Conservation (phyloP, 352 stramenopile species). For the Phytophthora pini region DNA sequence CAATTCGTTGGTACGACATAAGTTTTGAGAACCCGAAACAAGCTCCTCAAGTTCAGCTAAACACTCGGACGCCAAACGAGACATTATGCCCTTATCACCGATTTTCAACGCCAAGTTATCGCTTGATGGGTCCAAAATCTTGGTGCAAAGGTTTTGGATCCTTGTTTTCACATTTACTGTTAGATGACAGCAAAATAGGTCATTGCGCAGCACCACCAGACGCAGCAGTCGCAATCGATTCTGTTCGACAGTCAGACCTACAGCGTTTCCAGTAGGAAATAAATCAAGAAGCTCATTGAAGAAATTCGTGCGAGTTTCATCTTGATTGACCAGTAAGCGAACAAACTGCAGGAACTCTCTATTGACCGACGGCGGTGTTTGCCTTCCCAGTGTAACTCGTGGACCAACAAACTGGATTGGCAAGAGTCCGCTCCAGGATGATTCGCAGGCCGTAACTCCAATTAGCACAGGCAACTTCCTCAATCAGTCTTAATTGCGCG, state of each 20-base stretch:
- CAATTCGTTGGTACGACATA: slow-evolving; percentile 1
- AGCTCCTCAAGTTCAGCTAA: slow-evolving; percentile 16
- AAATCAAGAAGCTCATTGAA: slow-evolving; percentile 35
- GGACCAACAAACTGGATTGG: slow-evolving; percentile 42
- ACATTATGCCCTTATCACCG: not conserved
- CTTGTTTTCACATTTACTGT: slow-evolving; percentile 7
- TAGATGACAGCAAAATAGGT: slow-evolving; percentile 13
- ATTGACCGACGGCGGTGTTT: slow-evolving; percentile 31
- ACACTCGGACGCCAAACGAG: slow-evolving; percentile 31
- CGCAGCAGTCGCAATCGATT: slow-evolving; percentile 34
- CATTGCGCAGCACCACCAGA: slow-evolving; percentile 21
- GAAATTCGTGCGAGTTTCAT: slow-evolving; percentile 35
- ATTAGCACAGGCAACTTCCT: slow-evolving; percentile 27
- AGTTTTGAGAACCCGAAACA: not conserved
- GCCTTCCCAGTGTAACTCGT: not conserved
- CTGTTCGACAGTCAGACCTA: not conserved
- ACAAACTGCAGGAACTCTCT: slow-evolving; percentile 46
- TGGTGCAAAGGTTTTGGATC: slow-evolving; percentile 26
- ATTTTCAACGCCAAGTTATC: not conserved
- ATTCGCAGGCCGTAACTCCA: slow-evolving; percentile 32
- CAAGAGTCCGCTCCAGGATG: slow-evolving; percentile 42
- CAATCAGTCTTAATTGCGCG: slow-evolving; percentile 18
- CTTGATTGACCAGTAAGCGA: slow-evolving; percentile 46
- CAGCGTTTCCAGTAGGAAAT: not conserved
- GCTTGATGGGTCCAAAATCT: not conserved